Conservation (phyloP, 2,329 filamentous ascomycete genomes). For the Stagonosporopsis rhizophila region DNA sequence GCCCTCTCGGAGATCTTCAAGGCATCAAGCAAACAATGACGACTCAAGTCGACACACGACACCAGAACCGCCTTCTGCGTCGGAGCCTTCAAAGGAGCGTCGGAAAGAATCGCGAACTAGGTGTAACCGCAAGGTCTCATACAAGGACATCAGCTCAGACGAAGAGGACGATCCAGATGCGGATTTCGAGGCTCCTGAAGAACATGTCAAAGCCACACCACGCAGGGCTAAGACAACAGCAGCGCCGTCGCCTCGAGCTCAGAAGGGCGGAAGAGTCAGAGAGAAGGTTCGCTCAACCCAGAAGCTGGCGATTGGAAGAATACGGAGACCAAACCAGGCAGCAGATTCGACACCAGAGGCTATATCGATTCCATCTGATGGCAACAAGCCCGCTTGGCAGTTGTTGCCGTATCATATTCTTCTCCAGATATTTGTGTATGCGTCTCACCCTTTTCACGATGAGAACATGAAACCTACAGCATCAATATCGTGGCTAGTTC, state of each 20-base stretch:
- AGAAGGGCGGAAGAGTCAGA: slow-evolving; percentile 8
- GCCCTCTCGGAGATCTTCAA: slow-evolving; percentile 36
- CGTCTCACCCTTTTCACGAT: slow-evolving; percentile 65
- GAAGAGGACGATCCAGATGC: slow-evolving; percentile 37
- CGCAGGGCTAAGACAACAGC: slow-evolving; percentile 16
- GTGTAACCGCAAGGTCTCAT: slow-evolving; percentile 33
- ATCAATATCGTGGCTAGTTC: slow-evolving; percentile 68
- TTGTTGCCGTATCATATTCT: slow-evolving; percentile 72
- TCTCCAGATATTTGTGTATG: slow-evolving; percentile 72
- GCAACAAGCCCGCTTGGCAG: slow-evolving; percentile 35
- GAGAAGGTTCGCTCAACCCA: slow-evolving; percentile 19
- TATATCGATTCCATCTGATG: slow-evolving; percentile 36
- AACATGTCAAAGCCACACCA: slow-evolving; percentile 21
- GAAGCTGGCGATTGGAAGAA: slow-evolving; percentile 32
- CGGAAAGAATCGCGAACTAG: slow-evolving; percentile 21
- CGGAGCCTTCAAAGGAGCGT: slow-evolving; percentile 1
- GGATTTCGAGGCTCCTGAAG: slow-evolving; percentile 33
- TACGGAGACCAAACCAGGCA: slow-evolving; percentile 34
- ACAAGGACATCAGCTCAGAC: slow-evolving; percentile 45
- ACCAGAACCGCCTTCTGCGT: slow-evolving; percentile 9
- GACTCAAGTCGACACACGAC: slow-evolving; percentile 21
- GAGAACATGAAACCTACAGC: slow-evolving; percentile 53
- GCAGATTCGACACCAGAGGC: slow-evolving; percentile 4
- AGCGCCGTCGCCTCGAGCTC: slow-evolving; percentile 18
- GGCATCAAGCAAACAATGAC: slow-evolving; percentile 26